phyloP scores from a whole-genome alignment of 1,284 basidiomycete species.

The Rhodotorula sp. region DNA sequence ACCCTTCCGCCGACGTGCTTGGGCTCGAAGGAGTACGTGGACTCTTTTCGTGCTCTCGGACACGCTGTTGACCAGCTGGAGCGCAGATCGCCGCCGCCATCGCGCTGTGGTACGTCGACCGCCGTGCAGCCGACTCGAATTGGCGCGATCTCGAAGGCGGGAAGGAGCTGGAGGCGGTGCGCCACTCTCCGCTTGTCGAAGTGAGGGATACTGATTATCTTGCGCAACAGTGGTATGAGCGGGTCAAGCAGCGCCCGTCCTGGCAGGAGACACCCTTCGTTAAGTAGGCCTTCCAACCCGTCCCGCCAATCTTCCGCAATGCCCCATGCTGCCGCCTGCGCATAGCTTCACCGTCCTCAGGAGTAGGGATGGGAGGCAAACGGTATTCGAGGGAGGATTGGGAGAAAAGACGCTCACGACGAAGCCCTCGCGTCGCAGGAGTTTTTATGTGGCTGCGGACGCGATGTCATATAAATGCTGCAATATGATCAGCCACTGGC shows the following conservation, averaged over 20 bases:
- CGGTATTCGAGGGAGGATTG: no score
- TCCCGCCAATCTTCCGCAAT: no score
- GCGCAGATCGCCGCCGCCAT: neutral
- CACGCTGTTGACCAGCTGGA: neutral
- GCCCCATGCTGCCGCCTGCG: no score
- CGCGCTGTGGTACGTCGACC: neutral
- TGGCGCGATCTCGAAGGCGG: neutral
- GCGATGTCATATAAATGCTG: no score
- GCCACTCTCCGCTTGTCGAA: neutral
- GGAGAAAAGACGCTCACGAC: no score
- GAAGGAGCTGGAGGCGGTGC: neutral
- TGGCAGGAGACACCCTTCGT: neutral
- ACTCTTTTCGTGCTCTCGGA: neutral
- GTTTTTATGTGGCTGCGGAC: no score
- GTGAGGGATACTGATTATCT: fast-evolving
- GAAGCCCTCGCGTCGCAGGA: no score
- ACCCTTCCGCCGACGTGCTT: neutral
- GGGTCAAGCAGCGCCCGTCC: neutral
- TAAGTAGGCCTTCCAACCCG: neutral
- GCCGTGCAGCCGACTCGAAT: neutral
- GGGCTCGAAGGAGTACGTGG: neutral
- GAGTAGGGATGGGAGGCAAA: no score
- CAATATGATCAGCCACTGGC: no score
- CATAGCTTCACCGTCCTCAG: no score
- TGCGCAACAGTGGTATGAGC: neutral